Base-by-base conservation (phyloP, 495 filamentous ascomycete genomes). In the Lichina pygmaea region DNA sequence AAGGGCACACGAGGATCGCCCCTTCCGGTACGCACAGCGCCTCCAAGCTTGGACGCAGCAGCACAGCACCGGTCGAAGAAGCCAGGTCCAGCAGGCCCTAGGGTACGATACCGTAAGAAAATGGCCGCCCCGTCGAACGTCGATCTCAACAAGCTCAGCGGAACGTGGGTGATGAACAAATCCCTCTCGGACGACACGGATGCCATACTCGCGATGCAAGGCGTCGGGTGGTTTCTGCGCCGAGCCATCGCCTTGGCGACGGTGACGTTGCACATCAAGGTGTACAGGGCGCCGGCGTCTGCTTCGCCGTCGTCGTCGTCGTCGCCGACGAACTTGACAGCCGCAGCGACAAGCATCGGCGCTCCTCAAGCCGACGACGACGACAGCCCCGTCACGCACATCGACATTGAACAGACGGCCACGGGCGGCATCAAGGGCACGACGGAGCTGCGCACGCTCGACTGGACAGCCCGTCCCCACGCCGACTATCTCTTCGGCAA, bases 111-210 rank as follows among this genome's bases (percentile, higher is more conserved):
- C 24, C 24, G 2, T 24, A 24, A 24, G 24, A 75, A 48, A 49
- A 94, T 94, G 86, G 84, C 86, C 51, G 80, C 85, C 45, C 86
- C 86, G 38, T 58, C 70, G 47, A 64, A 70, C 48, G 68, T 74
- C 58, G 86, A 71, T 11, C 68, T 85, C 46, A 71, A 69, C 47
- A 67, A 85, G 57, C 67, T 93, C 53, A 73, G 60, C 52, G 86
- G 86, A 24, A 70, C 71, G 55, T 94, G 78, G 75, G 55, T 67
- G 17, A 75, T 93, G 83, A 85, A 91, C 66, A 78, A 86, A 58
- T 64, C 67, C 52, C 70, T 83, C 54, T 86, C 81, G 52, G 70
- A 75, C 57, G 62, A 68, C 53, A 63, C 72, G 37, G 81, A 89
- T 50, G 63, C 77, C 7, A 66, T 81, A 48, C 77, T 93, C 41